These are phyloP conservation scores for Penicillium sp. DNA, from an alignment of 2,329 filamentous ascomycete genomes.

Conservation along the genomic window DNA sequence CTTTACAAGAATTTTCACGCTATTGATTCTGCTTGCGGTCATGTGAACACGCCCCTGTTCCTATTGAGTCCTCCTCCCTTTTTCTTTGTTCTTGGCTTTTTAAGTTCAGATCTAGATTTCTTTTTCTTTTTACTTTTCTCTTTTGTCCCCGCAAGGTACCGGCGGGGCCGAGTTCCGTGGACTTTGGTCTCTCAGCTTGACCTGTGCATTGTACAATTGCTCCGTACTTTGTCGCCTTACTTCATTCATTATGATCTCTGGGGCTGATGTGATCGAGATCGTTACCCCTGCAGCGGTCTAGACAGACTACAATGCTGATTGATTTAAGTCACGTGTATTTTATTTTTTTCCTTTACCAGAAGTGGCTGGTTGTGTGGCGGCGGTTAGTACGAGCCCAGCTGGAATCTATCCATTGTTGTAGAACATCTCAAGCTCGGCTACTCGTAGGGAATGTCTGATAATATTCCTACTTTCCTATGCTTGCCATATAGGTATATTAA, in stretches of 20 bases:
- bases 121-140: background rate
- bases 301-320: background rate
- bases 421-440: too few species aligned
- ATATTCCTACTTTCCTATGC: too few species aligned
- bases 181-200: constrained; percentile 7
- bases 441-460: too few species aligned
- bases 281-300: constrained; percentile 6
- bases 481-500: too few species aligned
- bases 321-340: constrained; percentile 1
- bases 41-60: constrained; percentile 19
- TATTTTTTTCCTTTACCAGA: too few species aligned
- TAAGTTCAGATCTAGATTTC: background rate
- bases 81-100: background rate
- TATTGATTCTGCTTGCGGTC: constrained; percentile 23
- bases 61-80: background rate
- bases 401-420: background rate
- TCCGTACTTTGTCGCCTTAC: constrained; percentile 8
- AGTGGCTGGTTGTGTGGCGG: background rate
- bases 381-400: background rate
- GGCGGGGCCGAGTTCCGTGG: background rate
- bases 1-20: constrained; percentile 22
- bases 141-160: constrained; percentile 1
- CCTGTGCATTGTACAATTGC: constrained; percentile 2
- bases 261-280: background rate
- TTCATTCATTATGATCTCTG: constrained; percentile 1